phyloP scores from a whole-genome alignment of 371 early-diverging fungal genomes.

The Catenaria anguillulae region DNA sequence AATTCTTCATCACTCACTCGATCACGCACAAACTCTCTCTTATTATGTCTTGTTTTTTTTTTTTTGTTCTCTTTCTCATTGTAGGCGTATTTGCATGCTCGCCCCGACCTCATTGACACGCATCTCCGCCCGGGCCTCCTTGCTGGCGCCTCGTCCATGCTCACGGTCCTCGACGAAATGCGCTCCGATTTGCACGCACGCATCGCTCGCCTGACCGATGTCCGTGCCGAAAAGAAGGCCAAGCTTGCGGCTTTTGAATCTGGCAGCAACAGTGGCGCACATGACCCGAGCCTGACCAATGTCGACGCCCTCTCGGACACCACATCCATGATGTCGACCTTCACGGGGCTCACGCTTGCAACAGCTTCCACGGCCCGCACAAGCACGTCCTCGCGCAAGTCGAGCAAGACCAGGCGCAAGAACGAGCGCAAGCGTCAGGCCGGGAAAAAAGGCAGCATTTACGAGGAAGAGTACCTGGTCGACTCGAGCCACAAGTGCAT shows the following conservation, averaged over 20 bases:
- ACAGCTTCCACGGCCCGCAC: constrained; percentile 32
- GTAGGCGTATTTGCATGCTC: constrained; percentile 17
- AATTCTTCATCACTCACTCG: too few relatives aligned
- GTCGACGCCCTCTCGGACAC: constrained; percentile 89
- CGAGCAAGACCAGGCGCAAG: constrained; percentile 5
- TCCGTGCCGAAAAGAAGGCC: constrained; percentile 16
- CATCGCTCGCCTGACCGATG: constrained; percentile 20
- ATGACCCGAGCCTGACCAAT: constrained; percentile 52
- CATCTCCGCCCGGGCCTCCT: constrained; percentile 55
- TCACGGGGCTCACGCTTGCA: constrained; percentile 59
- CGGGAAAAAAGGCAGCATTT: constrained; percentile 73
- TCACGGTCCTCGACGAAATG: constrained; percentile 62
- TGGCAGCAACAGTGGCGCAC: constrained; percentile 19
- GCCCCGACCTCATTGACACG: constrained; percentile 54
- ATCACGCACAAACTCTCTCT: too few relatives aligned
- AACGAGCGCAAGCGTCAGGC: constrained; percentile 45
- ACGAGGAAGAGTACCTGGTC: constrained; percentile 79
- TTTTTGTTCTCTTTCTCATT: too few relatives aligned
- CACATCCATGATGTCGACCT: constrained; percentile 74
- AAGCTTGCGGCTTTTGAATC: not conserved
- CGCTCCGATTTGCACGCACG: constrained; percentile 46
- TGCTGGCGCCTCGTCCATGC: constrained; percentile 29
- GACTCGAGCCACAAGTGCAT: constrained; percentile 41
- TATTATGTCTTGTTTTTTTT: not conserved
- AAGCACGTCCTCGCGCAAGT: not conserved